Evolutionary conservation across 2,329 filamentous ascomycete species (phyloP), one percentile per base, ranked within the genome.

Genomic region (Ophiostoma sp.): DNA sequence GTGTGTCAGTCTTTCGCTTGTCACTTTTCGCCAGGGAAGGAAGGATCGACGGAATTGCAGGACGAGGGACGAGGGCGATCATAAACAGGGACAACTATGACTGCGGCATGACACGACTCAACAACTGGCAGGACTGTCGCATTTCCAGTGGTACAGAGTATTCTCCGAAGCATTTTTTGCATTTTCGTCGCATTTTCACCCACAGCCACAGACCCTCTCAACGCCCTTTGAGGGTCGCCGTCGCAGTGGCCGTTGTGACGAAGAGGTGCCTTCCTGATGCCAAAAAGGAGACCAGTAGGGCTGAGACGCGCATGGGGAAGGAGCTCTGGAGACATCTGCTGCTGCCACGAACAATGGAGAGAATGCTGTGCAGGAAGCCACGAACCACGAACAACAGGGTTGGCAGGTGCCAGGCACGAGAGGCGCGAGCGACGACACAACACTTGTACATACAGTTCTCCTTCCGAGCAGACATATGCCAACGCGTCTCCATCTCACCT

Each of bases 1-100:
- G 36, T 66, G 22, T 8, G n/a, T 45, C 36, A 28, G 22, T 15
- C n/a, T 17, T 28, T 28, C 36, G 36, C 61, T 66, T 66, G 22
- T 39, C 61, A 17, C 11, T 66, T 42, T 45, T 61, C 28, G 31
- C n/a, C 61, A 66, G 61, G 36, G 36, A 66, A 22, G 11, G 61
- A 17, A 11, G 61, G 61, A 66, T 66, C 61, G 61, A 66, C 61
- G 1, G 61, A 45, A 66, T 66, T 66, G 33, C 36, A 42, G 61
- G 61, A 66, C n/a, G 36, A 36, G 36, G 36, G 55, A 42, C 36
- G 6, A 28, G 22, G 61, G 36, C 36, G 61, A 66, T 45, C 61
- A 66, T 66, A 66, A 66, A 19, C 61, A 66, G 61, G 3, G 22
- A 28, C 61, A 22, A 45, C 33, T 66, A 45, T 66, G 61, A 66